phyloP scores from a whole-genome alignment of 1,284 basidiomycete genomes.

The Filobasidium uniguttulatum region DNA sequence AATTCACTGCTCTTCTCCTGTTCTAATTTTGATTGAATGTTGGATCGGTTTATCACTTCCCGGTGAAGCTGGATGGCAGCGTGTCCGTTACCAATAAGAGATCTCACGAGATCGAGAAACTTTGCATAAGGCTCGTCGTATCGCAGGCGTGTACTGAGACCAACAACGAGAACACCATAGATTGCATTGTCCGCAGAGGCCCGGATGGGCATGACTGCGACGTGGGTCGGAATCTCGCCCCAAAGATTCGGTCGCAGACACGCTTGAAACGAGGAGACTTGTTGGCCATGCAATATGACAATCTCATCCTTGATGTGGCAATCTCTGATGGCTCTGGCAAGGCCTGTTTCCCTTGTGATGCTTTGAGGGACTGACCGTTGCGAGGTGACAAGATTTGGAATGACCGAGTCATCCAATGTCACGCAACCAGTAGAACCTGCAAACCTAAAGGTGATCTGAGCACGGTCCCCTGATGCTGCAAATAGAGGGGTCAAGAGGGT shows the following conservation, averaged over 20 bases:
- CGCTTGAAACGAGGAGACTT: slow-evolving; percentile 3
- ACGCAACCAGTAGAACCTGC: background rate
- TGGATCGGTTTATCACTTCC: slow-evolving; percentile 18
- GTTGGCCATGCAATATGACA: slow-evolving; percentile 1
- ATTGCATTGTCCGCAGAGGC: slow-evolving; percentile 18
- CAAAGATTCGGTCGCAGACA: slow-evolving; percentile 12
- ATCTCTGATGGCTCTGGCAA: slow-evolving; percentile 1
- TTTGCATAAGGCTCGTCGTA: slow-evolving; percentile 18
- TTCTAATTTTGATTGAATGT: slow-evolving; percentile 19
- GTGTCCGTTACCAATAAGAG: slow-evolving; percentile 17
- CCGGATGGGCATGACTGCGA: slow-evolving; percentile 15
- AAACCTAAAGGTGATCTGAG: background rate
- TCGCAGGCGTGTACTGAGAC: slow-evolving; percentile 17
- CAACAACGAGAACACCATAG: slow-evolving; percentile 18
- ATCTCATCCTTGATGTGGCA: slow-evolving; percentile 5
- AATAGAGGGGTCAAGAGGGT: too few relatives aligned
- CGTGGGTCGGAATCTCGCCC: slow-evolving; percentile 13
- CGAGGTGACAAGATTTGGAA: background rate
- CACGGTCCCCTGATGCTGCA: background rate
- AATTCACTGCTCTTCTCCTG: slow-evolving; percentile 21
- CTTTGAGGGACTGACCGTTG: background rate
- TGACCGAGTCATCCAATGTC: background rate
- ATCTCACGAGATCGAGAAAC: slow-evolving; percentile 18
- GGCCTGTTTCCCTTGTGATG: too few relatives aligned
- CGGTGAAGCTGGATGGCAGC: slow-evolving; percentile 19